Percentiles rank a stretch among this genome's conserved stretches.
Conservation (phyloP, 1,284 basidiomycete species). For the Tetrapyrgos nigripes region DNA sequence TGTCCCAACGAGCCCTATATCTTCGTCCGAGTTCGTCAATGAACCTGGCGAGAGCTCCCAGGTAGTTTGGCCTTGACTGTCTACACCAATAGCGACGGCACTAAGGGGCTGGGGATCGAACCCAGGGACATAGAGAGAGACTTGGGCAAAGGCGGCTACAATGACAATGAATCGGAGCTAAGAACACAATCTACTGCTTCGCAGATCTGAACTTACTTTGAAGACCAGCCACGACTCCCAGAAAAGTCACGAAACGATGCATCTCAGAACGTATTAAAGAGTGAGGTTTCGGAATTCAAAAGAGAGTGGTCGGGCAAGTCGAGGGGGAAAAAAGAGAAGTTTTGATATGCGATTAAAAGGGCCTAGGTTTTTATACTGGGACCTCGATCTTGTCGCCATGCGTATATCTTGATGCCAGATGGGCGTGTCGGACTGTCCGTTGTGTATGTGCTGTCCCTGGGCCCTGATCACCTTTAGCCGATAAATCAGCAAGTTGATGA, state of each 20-base stretch:
- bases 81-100: constrained; percentile 46
- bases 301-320: no score
- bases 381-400: no score
- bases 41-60: constrained; percentile 45
- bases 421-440: no score
- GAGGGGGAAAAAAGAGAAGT: no score
- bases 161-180: neutral
- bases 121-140: constrained; percentile 49
- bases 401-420: no score
- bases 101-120: constrained; percentile 51
- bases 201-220: neutral
- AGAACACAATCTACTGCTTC: neutral
- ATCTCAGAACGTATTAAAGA: constrained; percentile 3
- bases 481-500: no score
- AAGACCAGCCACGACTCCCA: constrained; percentile 4
- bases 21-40: constrained; percentile 37
- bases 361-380: no score
- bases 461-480: no score
- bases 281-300: neutral
- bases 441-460: no score
- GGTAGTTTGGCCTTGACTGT: constrained; percentile 47
- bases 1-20: constrained; percentile 40
- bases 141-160: constrained; percentile 23
- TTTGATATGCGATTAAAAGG: no score
- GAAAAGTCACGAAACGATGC: neutral